phyloP scores from a whole-genome alignment of 495 filamentous ascomycete genomes.

The Penicillium turbatum region DNA sequence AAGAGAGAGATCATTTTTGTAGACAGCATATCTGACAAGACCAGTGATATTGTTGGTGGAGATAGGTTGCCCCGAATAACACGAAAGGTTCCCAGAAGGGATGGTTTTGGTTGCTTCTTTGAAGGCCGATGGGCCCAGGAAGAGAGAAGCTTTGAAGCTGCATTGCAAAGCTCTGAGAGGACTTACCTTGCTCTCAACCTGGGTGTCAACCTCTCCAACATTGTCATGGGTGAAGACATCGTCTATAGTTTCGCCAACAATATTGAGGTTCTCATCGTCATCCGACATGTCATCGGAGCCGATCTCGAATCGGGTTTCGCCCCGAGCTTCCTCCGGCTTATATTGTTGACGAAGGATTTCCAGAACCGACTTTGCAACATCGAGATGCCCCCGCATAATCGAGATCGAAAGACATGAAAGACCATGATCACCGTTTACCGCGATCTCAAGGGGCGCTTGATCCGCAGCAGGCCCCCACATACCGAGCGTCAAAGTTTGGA shows the following conservation, averaged over 20 bases:
- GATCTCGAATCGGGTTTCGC: constrained; percentile 48
- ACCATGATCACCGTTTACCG: constrained; percentile 43
- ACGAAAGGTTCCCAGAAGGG: too few species aligned
- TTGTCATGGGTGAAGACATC: constrained; percentile 67
- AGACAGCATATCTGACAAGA: constrained; percentile 35
- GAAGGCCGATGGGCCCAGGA: constrained; percentile 22
- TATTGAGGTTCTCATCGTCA: constrained; percentile 39
- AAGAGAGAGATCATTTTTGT: constrained; percentile 33
- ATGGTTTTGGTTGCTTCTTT: too few species aligned
- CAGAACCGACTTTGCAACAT: constrained; percentile 58
- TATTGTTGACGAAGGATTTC: constrained; percentile 65
- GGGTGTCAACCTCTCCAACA: constrained; percentile 56
- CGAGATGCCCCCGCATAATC: constrained; percentile 55
- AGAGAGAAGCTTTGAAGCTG: constrained; percentile 21
- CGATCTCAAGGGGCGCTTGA: constrained; percentile 56
- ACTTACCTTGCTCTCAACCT: constrained; percentile 51
- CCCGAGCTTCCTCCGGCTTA: constrained; percentile 37
- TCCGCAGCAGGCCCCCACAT: constrained; percentile 36
- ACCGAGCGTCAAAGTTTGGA: constrained; percentile 46
- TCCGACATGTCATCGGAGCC: constrained; percentile 31
- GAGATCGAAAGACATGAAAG: constrained; percentile 61
- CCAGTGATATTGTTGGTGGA: background rate
- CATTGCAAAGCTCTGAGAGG: too few species aligned
- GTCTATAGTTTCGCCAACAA: constrained; percentile 46
- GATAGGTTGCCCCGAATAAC: too few species aligned